Evolutionary conservation across 192 early-diverging fungal species (phyloP).

Genomic region (Podila clonocystis): DNA sequence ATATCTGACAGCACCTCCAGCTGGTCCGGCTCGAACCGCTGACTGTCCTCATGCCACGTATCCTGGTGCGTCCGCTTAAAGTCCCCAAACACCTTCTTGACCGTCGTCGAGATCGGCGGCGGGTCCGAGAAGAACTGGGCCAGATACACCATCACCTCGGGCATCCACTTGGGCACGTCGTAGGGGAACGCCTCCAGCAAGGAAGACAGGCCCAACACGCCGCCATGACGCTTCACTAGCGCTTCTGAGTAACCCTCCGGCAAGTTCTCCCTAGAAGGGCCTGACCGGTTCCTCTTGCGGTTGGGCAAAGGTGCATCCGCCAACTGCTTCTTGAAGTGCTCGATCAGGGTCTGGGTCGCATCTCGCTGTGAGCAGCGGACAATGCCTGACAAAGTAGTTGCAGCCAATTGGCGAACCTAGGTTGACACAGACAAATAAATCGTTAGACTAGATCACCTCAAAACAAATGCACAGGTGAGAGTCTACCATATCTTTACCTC

Average conservation of each 20-base stretch:
- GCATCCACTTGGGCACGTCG: slow-evolving; percentile 93
- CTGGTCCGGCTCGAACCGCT: slow-evolving; percentile 80
- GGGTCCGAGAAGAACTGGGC: slow-evolving; percentile 85
- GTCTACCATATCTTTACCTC: slow-evolving; percentile 64
- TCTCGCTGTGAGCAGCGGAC: slow-evolving; percentile 80
- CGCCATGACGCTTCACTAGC: slow-evolving; percentile 82
- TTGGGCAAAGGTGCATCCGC: slow-evolving; percentile 52
- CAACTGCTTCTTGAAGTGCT: slow-evolving; percentile 52
- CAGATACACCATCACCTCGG: slow-evolving; percentile 80
- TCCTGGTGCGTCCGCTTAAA: slow-evolving; percentile 96
- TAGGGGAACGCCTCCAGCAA: slow-evolving; percentile 94
- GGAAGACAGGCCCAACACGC: slow-evolving; percentile 89
- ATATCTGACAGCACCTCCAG: slow-evolving; percentile 86
- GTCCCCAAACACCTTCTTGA: slow-evolving; percentile 90
- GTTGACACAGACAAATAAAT: neutral
- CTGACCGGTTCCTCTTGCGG: slow-evolving; percentile 48
- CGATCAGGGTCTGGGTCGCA: slow-evolving; percentile 64
- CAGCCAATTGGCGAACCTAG: slow-evolving; percentile 78
- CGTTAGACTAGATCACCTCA: neutral
- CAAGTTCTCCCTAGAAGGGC: slow-evolving; percentile 29
- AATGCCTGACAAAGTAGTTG: slow-evolving; percentile 79
- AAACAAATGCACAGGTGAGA: neutral
- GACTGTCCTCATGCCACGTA: slow-evolving; percentile 91
- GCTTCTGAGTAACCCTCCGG: slow-evolving; percentile 62
- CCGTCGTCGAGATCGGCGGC: slow-evolving; percentile 84